phyloP scores from a whole-genome alignment of 1,139 yeast genomes.

The Candida sanyaensis region DNA sequence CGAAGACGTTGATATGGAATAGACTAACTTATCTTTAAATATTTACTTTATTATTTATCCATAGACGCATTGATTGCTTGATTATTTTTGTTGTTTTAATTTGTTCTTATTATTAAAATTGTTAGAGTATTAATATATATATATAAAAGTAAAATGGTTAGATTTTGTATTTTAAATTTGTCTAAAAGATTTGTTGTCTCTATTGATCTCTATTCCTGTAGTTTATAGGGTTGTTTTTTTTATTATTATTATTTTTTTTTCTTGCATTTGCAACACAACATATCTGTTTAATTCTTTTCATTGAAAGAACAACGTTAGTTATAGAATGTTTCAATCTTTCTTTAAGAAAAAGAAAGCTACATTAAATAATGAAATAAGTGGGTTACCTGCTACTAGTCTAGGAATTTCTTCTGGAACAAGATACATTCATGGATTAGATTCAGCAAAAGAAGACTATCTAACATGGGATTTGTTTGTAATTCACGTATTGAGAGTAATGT shows the following conservation, averaged over 20 bases:
- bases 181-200: too few relatives aligned
- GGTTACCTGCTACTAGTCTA: slow-evolving; percentile 14
- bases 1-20: slow-evolving; percentile 18
- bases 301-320: not conserved
- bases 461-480: slow-evolving; percentile 22
- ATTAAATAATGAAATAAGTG: slow-evolving; percentile 11
- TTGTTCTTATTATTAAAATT: not conserved
- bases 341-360: slow-evolving; percentile 6
- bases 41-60: not conserved
- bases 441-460: slow-evolving; percentile 14
- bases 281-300: not conserved
- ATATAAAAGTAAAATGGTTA: not conserved
- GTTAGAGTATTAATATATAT: not conserved
- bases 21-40: slow-evolving; percentile 2
- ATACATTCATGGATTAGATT: slow-evolving; percentile 12
- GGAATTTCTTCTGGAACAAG: slow-evolving; percentile 13
- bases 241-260: too few relatives aligned
- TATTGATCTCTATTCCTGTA: not conserved
- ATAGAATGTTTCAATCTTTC: slow-evolving; percentile 5
- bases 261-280: slow-evolving; percentile 8
- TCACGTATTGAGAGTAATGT: slow-evolving; percentile 20
- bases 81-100: not conserved
- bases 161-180: not conserved
- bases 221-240: not conserved
- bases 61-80: slow-evolving; percentile 1